These are phyloP conservation scores for Geotrichum citri-aurantii DNA, from an alignment of 1,139 yeast species.

Conservation along the genomic window DNA sequence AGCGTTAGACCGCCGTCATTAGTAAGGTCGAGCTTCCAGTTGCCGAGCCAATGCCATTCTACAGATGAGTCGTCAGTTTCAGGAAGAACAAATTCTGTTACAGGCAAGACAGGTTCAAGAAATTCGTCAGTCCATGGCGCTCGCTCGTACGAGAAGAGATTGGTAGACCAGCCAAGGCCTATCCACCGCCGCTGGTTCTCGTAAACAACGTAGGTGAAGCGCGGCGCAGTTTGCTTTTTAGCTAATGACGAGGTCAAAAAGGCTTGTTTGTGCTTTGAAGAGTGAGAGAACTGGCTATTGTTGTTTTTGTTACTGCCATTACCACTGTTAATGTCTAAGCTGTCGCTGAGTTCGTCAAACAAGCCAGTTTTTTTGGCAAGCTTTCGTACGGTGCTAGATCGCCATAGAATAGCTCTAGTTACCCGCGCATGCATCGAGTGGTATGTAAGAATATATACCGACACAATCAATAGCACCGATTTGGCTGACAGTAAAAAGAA, in stretches of 20 bases:
- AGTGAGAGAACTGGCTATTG: neutral
- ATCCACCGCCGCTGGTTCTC: slow-evolving; percentile 97
- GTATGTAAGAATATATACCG: slow-evolving; percentile 65
- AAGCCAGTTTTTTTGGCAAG: slow-evolving; percentile 38
- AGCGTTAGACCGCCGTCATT: slow-evolving; percentile 63
- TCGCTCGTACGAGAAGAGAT: slow-evolving; percentile 83
- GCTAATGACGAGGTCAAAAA: neutral
- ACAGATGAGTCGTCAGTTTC: slow-evolving; percentile 54
- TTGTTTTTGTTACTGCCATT: neutral
- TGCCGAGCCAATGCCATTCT: slow-evolving; percentile 93
- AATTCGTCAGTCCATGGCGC: slow-evolving; percentile 98
- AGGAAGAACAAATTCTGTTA: slow-evolving; percentile 75
- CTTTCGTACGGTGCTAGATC: slow-evolving; percentile 63
- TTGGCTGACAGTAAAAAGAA: slow-evolving; percentile 67
- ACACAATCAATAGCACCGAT: slow-evolving; percentile 52
- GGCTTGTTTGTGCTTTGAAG: neutral
- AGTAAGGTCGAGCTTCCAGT: slow-evolving; percentile 85
- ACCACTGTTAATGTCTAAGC: neutral
- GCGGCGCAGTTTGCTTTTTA: slow-evolving; percentile 18
- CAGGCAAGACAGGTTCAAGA: slow-evolving; percentile 73
- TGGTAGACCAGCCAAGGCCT: slow-evolving; percentile 97
- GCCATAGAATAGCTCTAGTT: slow-evolving; percentile 78
- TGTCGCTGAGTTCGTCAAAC: neutral
- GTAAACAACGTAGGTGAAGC: slow-evolving; percentile 84
- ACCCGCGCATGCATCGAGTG: slow-evolving; percentile 84